Conservation (phyloP, 139 green algal species). For the Chlorella sp. region DNA sequence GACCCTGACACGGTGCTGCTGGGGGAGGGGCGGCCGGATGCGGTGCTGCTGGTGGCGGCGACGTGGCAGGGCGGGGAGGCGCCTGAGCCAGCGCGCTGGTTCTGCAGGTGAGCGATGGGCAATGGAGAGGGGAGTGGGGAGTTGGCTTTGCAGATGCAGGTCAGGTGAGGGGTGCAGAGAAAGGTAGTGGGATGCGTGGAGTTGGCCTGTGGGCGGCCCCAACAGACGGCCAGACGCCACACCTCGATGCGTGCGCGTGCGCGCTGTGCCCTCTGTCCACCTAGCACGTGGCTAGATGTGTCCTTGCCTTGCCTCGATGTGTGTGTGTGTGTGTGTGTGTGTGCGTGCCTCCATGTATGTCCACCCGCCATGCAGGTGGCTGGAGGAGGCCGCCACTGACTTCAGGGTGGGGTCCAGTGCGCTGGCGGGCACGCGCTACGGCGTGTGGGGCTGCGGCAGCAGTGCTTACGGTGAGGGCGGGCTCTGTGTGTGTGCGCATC, state of each 20-base stretch:
- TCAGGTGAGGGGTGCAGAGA: neutral
- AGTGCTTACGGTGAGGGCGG: conserved; percentile 39
- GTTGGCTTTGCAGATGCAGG: neutral
- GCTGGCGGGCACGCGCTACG: conserved; percentile 27
- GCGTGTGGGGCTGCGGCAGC: conserved; percentile 58
- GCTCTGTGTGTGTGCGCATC: neutral
- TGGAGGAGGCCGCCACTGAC: conserved; percentile 50
- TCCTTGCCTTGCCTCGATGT: neutral
- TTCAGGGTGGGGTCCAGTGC: conserved; percentile 43
- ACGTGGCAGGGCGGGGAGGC: conserved; percentile 49
- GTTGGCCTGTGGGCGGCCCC: neutral
- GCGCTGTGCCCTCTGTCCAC: neutral
- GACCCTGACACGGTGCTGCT: conserved; percentile 24
- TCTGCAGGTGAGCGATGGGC: conserved; percentile 36
- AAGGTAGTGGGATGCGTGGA: neutral
- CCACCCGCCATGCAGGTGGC: conserved; percentile 28
- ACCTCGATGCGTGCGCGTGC: neutral
- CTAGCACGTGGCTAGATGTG: neutral
- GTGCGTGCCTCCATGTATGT: too few species aligned
- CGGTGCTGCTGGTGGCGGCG: conserved; percentile 43
- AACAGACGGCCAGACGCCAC: neutral
- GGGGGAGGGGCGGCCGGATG: conserved; percentile 1
- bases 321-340: neutral
- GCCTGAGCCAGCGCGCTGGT: conserved; percentile 35
- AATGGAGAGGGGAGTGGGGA: neutral